phyloP scores from a whole-genome alignment of 805 yeast genomes.

The Wickerhamiella spandovensis region DNA sequence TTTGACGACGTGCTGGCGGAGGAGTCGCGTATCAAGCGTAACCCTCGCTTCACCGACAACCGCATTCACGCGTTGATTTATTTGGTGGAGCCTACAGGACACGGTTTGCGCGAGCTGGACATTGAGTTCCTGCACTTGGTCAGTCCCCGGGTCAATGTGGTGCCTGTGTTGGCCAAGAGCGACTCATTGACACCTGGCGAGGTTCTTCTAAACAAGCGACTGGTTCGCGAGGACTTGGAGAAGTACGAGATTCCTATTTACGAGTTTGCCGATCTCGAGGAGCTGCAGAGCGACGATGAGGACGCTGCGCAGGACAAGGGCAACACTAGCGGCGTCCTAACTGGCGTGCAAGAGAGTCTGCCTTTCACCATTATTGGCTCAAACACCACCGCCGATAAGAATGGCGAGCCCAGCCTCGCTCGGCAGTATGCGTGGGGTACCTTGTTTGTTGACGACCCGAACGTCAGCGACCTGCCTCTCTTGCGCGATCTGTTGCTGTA shows the following conservation, averaged over 20 bases:
- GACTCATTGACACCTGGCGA: conserved; percentile 77
- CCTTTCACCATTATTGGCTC: conserved; percentile 57
- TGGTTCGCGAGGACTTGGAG: conserved; percentile 65
- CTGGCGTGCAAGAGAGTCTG: conserved; percentile 38
- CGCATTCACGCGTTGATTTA: conserved; percentile 70
- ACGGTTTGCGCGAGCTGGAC: conserved; percentile 53
- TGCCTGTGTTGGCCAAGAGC: conserved; percentile 76
- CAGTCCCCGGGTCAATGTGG: conserved; percentile 67
- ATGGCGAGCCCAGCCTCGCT: conserved; percentile 29
- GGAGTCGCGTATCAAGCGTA: conserved; percentile 61
- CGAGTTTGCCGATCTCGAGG: conserved; percentile 53
- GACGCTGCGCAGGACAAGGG: conserved; percentile 41
- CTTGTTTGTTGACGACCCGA: conserved; percentile 52
- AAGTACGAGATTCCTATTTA: conserved; percentile 57
- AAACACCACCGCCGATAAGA: conserved; percentile 17
- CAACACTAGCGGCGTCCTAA: conserved; percentile 18
- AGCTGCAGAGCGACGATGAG: conserved; percentile 32
- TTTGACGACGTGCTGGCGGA: conserved; percentile 61
- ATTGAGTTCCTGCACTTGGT: conserved; percentile 65
- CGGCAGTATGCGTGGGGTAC: conserved; percentile 52
- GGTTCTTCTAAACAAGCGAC: conserved; percentile 54
- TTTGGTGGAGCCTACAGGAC: conserved; percentile 52
- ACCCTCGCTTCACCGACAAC: conserved; percentile 56
- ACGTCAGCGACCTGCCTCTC: conserved; percentile 65
- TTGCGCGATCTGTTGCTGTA: conserved; percentile 68